Evolutionary conservation across 1,284 basidiomycete species (phyloP).

Genomic region (Apiotrichum gamsii): DNA sequence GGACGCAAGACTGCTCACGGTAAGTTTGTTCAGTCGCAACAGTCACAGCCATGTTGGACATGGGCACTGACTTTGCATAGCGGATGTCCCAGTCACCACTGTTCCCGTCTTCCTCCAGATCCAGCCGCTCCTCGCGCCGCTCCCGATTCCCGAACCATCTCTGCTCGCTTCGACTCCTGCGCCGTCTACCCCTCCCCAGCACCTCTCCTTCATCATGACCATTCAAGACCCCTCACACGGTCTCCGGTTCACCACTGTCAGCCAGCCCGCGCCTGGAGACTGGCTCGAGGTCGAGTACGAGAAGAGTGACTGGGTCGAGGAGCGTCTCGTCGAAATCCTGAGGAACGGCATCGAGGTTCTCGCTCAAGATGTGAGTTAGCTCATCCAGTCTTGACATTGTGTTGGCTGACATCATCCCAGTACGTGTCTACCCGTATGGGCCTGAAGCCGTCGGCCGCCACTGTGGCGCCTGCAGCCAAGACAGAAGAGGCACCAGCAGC

Average conservation of each 20-base stretch:
- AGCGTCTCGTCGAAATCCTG: conserved; percentile 76
- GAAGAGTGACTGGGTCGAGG: conserved; percentile 87
- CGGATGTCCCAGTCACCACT: conserved; percentile 65
- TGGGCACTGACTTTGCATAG: conserved; percentile 1
- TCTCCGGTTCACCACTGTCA: conserved; percentile 66
- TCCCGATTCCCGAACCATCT: conserved; percentile 49
- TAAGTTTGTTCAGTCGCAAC: conserved; percentile 13
- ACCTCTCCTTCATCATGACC: conserved; percentile 78
- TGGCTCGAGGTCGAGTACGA: conserved; percentile 87
- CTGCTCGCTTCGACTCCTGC: conserved; percentile 18
- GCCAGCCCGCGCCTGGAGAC: conserved; percentile 68
- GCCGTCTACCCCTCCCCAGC: conserved; percentile 43
- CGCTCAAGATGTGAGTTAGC: conserved; percentile 67
- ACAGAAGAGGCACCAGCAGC: no score
- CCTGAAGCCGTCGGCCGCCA: conserved; percentile 30
- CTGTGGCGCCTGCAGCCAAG: not conserved
- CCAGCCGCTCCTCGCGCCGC: conserved; percentile 70
- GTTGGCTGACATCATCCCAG: conserved; percentile 19
- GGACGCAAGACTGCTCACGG: conserved; percentile 22
- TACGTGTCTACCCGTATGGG: conserved; percentile 47
- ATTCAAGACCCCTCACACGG: conserved; percentile 75
- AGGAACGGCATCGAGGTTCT: conserved; percentile 74
- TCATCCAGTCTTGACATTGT: no score
- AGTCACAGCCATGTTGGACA: not conserved
- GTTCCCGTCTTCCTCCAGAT: conserved; percentile 90